phyloP scores from a whole-genome alignment of 371 early-diverging fungal genomes.

The Mortierella sp. region DNA sequence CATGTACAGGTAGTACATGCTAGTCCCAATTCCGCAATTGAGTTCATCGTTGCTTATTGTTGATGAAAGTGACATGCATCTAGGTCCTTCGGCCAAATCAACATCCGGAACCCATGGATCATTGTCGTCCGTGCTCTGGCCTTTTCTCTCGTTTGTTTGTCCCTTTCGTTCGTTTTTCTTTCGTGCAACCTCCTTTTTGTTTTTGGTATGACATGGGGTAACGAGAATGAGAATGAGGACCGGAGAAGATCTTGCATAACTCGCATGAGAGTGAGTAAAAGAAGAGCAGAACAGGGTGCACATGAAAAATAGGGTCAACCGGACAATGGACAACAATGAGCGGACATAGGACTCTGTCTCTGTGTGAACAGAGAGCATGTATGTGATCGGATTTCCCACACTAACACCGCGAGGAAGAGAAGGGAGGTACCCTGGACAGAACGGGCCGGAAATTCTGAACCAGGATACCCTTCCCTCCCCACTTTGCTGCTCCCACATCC shows the following conservation, averaged over 20 bases:
- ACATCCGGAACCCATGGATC: background rate
- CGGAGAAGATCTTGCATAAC: background rate
- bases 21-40: background rate
- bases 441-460: slow-evolving; percentile 8
- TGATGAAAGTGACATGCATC: background rate
- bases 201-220: background rate
- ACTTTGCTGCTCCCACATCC: background rate
- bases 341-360: background rate
- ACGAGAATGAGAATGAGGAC: background rate
- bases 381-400: slow-evolving; percentile 8
- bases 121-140: background rate
- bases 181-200: background rate
- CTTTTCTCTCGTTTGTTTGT: background rate
- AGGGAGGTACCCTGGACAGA: background rate
- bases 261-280: background rate
- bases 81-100: slow-evolving; percentile 4
- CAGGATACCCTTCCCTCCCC: background rate
- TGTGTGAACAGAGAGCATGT: background rate
- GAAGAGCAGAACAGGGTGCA: background rate
- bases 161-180: background rate
- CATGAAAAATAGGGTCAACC: slow-evolving; percentile 8
- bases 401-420: background rate
- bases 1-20: background rate
- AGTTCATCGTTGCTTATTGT: background rate
- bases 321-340: background rate